phyloP scores from a whole-genome alignment of 805 yeast species.

The Monosporozyma aquatica region DNA sequence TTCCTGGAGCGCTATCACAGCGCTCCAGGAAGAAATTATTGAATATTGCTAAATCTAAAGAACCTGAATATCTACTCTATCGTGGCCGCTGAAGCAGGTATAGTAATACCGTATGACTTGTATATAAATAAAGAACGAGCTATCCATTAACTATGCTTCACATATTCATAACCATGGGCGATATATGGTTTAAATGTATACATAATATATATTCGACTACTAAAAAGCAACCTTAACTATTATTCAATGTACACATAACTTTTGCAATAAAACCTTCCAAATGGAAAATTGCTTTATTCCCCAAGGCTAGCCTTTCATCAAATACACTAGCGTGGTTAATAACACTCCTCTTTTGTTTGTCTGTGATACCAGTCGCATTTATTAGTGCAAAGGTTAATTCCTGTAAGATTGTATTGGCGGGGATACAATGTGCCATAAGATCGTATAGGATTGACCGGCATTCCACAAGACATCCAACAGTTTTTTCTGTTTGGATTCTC shows the following conservation, averaged over 20 bases:
- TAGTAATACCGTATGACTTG: constrained; percentile 4
- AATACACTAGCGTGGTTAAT: constrained; percentile 54
- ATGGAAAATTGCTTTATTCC: constrained; percentile 86
- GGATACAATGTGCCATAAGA: constrained; percentile 85
- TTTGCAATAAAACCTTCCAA: constrained; percentile 89
- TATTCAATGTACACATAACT: constrained; percentile 64
- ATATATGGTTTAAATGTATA: too few species aligned
- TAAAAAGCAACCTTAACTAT: too few species aligned
- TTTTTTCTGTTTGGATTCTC: constrained; percentile 49
- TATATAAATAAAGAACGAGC: constrained; percentile 11
- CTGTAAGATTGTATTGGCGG: constrained; percentile 72
- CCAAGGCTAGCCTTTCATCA: constrained; percentile 82
- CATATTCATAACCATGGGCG: neutral
- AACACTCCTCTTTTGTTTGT: constrained; percentile 35
- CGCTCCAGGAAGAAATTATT: constrained; percentile 60
- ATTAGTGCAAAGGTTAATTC: constrained; percentile 43
- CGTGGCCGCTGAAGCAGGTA: constrained; percentile 51
- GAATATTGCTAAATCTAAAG: constrained; percentile 43
- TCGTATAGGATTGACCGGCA: constrained; percentile 70
- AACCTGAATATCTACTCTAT: constrained; percentile 47
- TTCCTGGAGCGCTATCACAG: constrained; percentile 29
- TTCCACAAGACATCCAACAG: constrained; percentile 48
- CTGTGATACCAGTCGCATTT: constrained; percentile 14
- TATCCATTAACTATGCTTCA: neutral
- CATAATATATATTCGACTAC: neutral